phyloP scores from a whole-genome alignment of 768 basidiomycete genomes.

The Podaxis mareebaensis region DNA sequence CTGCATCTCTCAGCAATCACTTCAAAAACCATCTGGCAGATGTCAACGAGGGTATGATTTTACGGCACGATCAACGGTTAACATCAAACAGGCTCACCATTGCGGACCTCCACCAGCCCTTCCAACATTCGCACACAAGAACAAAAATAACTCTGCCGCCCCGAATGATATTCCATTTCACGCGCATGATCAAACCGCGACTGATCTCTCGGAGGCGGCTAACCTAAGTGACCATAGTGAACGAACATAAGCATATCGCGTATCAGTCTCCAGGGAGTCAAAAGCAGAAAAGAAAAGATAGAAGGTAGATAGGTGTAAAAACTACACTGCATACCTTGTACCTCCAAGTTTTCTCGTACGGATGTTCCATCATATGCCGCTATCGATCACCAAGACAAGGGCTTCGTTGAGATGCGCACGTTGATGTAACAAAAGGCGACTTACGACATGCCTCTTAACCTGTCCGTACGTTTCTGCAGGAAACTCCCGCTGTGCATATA shows the following conservation, averaged over 20 bases:
- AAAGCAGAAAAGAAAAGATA: not conserved
- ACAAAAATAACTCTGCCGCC: not conserved
- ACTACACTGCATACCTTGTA: not conserved
- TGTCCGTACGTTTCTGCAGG: not conserved
- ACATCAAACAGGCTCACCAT: no score
- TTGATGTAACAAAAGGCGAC: not conserved
- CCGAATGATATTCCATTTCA: not conserved
- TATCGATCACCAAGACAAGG: not conserved
- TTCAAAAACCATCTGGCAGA: no score
- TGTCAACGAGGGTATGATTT: no score
- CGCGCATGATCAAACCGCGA: not conserved
- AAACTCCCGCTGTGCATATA: not conserved
- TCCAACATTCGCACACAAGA: not conserved
- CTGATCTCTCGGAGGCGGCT: not conserved
- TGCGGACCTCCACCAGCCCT: not conserved
- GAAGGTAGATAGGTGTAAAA: no score
- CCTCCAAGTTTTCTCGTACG: not conserved
- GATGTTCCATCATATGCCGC: not conserved
- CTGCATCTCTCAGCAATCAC: no score
- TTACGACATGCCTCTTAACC: conserved; percentile 1
- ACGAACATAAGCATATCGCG: not conserved
- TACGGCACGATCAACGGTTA: no score
- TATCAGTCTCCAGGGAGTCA: not conserved
- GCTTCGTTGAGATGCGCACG: not conserved
- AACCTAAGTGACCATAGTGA: not conserved